Base-by-base conservation (phyloP, 306 rosid genomes). In the Delonix regia region DNA sequence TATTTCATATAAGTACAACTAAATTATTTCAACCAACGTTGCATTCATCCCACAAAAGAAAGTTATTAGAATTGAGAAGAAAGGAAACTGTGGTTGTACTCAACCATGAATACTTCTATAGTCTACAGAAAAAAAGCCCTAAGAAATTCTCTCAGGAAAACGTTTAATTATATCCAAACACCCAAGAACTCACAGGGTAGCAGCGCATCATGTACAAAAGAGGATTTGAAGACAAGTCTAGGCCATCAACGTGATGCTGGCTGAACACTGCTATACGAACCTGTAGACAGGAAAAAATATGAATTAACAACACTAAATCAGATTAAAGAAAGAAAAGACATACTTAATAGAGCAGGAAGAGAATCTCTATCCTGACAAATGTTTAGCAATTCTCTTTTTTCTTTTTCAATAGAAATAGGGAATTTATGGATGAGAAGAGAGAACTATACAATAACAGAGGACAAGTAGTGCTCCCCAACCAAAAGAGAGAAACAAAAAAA, bases 171-270 rank as follows among this genome's bases (percentile, higher is more conserved):
- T 57, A 52, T 38, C 34, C 44, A 45, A 25, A 78, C 22, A 71
- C 22, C 22, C 39, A 81, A 81, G 83, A 83, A 93, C 99, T 90
- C 73, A 96, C 98, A 33, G 99, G 99, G 78, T 83, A 93, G 85
- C 99, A 96, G 61, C 94, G 98, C 99, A 96, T 96, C 98, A 96
- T 90, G 76, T 96, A 96, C 81, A 96, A 75, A 75, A 96, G 94
- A 41, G 99, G 99, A 85, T 96, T 96, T 72, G 98, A 91, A 65
- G 98, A 88, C 67, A 96, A 87, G 84, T 96, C 99, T 5, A 96
- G 92, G 61, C 99, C 99, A 76, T 96, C 98, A 57, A 96, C 99
- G 49, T 96, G 99, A 84, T 96, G 99, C 93, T 96, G 99, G 80
- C 96, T 93, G 90, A 96, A 96, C 64, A 96, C 99, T 47, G 99